Percentiles rank a stretch among this genome's conserved stretches.
These are phyloP conservation scores for Fusarium verrucosum DNA, from an alignment of 2,329 filamentous ascomycete genomes.

Conservation along the genomic window DNA sequence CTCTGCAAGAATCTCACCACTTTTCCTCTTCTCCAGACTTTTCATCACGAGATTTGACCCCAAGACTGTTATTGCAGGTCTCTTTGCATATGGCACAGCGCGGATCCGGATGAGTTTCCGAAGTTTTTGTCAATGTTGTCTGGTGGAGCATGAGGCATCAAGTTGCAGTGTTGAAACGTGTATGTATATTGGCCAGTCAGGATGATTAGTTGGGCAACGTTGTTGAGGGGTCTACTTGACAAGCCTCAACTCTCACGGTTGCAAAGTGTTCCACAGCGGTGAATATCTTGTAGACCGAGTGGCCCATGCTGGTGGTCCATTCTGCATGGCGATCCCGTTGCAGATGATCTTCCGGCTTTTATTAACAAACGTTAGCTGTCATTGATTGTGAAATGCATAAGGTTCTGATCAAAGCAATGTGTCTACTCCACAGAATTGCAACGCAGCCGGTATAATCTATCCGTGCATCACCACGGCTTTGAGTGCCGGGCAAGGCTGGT, in stretches of 20 bases:
- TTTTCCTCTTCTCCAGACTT: conserved; percentile 12
- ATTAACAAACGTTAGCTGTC: background rate
- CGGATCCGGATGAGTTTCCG: conserved; percentile 22
- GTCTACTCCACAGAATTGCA: conserved; percentile 22
- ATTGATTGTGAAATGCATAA: conserved; percentile 19
- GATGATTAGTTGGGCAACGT: conserved; percentile 11
- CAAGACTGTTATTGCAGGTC: conserved; percentile 24
- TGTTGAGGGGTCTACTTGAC: conserved; percentile 8
- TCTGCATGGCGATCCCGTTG: background rate
- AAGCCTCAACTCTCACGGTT: background rate
- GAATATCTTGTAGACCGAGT: conserved; percentile 8
- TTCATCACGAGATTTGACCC: conserved; percentile 44
- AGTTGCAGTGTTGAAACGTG: conserved; percentile 3
- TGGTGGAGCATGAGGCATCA: conserved; percentile 5
- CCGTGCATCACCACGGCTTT: background rate
- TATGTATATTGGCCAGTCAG: conserved; percentile 11
- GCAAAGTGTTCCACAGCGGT: conserved; percentile 4
- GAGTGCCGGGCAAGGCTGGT: conserved; percentile 7
- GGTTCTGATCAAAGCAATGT: conserved; percentile 30
- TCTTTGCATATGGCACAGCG: conserved; percentile 15
- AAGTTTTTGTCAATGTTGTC: background rate
- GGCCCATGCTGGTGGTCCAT: conserved; percentile 12
- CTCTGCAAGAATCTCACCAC: conserved; percentile 22
- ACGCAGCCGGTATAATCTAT: conserved; percentile 11
- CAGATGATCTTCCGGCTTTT: background rate